Conservation (phyloP, 768 basidiomycete species). For the Myochromella boudieri region DNA sequence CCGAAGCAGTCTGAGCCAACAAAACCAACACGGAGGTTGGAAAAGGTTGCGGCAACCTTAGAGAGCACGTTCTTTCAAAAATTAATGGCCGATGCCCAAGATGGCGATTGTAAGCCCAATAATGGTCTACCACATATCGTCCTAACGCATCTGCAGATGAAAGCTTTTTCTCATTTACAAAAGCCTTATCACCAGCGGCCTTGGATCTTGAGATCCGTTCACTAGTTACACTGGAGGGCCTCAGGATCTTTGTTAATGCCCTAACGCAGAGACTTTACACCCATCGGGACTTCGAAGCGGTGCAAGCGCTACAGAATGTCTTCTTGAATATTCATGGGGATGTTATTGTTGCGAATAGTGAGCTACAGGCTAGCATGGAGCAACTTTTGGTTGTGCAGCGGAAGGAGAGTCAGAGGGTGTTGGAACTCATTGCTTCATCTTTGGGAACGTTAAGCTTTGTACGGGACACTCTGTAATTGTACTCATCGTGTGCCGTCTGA, state of each 20-base stretch:
- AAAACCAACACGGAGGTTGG: conserved; percentile 51
- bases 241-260: conserved; percentile 71
- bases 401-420: conserved; percentile 74
- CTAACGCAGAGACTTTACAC: conserved; percentile 71
- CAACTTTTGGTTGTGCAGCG: conserved; percentile 63
- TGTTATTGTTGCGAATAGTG: conserved; percentile 66
- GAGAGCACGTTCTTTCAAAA: conserved; percentile 74
- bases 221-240: conserved; percentile 60
- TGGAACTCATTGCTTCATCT: conserved; percentile 72
- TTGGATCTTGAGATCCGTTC: conserved; percentile 90
- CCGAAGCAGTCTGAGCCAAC: conserved; percentile 36
- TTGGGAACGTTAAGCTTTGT: conserved; percentile 78
- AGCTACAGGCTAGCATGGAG: conserved; percentile 58
- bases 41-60: conserved; percentile 47
- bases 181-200: conserved; percentile 86
- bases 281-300: conserved; percentile 92
- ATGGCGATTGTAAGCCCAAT: conserved; percentile 65
- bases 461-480: conserved; percentile 55
- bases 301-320: conserved; percentile 83
- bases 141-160: conserved; percentile 52
- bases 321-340: conserved; percentile 88
- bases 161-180: conserved; percentile 78
- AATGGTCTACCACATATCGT: not conserved
- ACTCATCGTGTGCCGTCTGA: not conserved
- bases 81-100: conserved; percentile 51